These are phyloP conservation scores for Pterulicium gracile DNA, from an alignment of 1,284 basidiomycete species.

Conservation along the genomic window DNA sequence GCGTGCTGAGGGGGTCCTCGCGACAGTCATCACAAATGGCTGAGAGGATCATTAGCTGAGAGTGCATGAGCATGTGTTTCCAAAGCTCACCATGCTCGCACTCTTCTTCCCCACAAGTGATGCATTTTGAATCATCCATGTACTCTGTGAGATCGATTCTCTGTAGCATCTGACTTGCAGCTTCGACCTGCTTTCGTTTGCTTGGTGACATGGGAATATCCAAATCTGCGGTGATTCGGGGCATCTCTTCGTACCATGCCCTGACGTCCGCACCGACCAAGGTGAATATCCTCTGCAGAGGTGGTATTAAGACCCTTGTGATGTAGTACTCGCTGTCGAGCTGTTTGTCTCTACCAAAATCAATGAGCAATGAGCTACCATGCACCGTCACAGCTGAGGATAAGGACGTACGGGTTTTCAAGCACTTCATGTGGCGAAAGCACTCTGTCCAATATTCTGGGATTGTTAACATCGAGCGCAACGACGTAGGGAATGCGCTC, in stretches of 20 bases:
- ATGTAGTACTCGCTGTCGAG: constrained; percentile 92
- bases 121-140: constrained; percentile 64
- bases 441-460: constrained; percentile 75
- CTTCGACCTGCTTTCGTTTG: constrained; percentile 27
- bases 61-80: neutral
- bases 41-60: constrained; percentile 2
- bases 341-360: constrained; percentile 36
- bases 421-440: constrained; percentile 74
- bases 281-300: constrained; percentile 85
- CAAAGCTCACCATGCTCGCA: constrained; percentile 33
- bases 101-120: constrained; percentile 53
- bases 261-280: constrained; percentile 85
- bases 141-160: constrained; percentile 61
- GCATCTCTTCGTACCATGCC: constrained; percentile 87
- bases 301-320: constrained; percentile 77
- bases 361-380: constrained; percentile 3
- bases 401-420: constrained; percentile 41
- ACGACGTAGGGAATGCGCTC: constrained; percentile 94
- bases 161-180: constrained; percentile 19
- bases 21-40: constrained; percentile 49
- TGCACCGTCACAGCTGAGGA: constrained; percentile 2
- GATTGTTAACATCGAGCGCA: constrained; percentile 50
- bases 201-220: constrained; percentile 33
- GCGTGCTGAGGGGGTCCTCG: constrained; percentile 39
- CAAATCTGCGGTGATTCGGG: constrained; percentile 26